These are phyloP conservation scores for Nicotiana rustica DNA, from an alignment of 305 asterid species.

Conservation along the genomic window DNA sequence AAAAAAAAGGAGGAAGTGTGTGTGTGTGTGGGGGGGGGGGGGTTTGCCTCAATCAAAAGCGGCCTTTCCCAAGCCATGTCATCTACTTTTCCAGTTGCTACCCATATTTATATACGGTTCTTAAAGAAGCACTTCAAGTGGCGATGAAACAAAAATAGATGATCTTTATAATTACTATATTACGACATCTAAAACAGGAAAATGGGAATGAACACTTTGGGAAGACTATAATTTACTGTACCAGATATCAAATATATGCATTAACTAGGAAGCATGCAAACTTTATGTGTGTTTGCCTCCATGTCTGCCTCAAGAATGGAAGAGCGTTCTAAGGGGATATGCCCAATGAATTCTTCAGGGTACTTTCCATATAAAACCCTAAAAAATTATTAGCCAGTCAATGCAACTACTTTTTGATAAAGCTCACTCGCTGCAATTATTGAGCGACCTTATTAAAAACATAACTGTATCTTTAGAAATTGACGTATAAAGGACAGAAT, in stretches of 20 bases:
- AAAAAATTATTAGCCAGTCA: not conserved
- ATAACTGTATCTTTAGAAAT: not conserved
- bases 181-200: constrained; percentile 8
- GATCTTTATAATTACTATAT: not conserved
- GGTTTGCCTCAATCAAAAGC: not conserved
- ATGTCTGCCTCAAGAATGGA: constrained; percentile 20
- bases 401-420: not conserved
- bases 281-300: not conserved
- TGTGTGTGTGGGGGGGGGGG: not conserved
- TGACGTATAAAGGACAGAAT: not conserved
- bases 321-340: not conserved
- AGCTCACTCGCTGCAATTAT: not conserved
- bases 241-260: not conserved
- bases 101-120: not conserved
- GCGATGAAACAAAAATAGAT: not conserved
- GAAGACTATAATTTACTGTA: not conserved
- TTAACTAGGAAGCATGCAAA: constrained; percentile 29
- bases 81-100: not conserved
- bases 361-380: not conserved
- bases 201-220: not conserved
- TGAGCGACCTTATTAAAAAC: constrained; percentile 18
- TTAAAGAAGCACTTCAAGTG: not conserved
- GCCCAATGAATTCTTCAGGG: not conserved
- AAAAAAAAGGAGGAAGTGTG: not conserved
- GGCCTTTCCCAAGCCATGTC: not conserved